Evolutionary conservation across 1,284 basidiomycete genomes (phyloP).

Genomic region (Pseudozyma sp.): DNA sequence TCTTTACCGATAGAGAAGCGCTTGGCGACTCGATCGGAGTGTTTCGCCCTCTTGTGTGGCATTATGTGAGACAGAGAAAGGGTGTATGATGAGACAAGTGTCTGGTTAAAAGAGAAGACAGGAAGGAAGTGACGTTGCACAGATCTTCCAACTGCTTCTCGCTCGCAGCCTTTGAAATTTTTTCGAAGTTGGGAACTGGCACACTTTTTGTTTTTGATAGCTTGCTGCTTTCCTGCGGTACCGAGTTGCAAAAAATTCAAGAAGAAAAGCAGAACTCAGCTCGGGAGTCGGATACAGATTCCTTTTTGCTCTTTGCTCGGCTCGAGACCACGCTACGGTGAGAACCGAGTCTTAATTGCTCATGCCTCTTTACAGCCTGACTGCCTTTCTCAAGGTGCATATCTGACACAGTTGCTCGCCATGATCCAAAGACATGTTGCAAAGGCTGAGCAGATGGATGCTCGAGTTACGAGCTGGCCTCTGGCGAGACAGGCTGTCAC

Average conservation of each 20-base stretch:
- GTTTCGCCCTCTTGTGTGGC: constrained; percentile 64
- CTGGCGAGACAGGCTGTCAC: no score
- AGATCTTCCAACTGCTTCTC: neutral
- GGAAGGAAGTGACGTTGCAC: neutral
- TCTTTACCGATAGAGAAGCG: constrained; percentile 48
- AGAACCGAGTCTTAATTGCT: neutral
- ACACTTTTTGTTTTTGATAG: constrained; percentile 1
- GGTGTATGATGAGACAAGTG: constrained; percentile 14
- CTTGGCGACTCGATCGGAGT: constrained; percentile 51
- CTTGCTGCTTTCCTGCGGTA: constrained; percentile 14
- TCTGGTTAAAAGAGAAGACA: constrained; percentile 11
- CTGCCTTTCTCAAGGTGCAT: neutral
- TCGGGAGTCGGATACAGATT: constrained; percentile 2
- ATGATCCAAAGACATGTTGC: no score
- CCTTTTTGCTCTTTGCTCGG: neutral
- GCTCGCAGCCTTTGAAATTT: neutral
- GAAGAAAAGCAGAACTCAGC: constrained; percentile 4
- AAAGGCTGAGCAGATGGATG: no score
- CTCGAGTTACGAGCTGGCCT: no score
- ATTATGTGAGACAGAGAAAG: constrained; percentile 17
- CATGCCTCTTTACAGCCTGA: neutral
- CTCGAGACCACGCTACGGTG: no score
- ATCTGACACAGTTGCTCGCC: no score
- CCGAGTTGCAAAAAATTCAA: neutral
- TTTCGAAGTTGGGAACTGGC: constrained; percentile 4